phyloP scores from a whole-genome alignment of 169 alveolate species.

The Cryptosporidium meleagridis region DNA sequence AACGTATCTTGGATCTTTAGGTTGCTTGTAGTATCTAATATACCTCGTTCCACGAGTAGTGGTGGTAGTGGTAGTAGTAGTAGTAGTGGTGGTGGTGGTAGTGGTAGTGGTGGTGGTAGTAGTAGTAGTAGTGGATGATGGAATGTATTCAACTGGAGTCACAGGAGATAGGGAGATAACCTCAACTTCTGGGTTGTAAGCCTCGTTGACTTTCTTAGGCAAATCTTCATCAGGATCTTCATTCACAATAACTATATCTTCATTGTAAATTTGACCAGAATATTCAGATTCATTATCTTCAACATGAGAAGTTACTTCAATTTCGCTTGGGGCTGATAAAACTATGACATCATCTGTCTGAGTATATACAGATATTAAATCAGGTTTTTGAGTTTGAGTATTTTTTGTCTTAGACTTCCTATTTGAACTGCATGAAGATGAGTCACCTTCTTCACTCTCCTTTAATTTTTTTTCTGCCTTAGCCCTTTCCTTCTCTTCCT shows the following conservation, averaged over 20 bases:
- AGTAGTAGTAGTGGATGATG: background rate
- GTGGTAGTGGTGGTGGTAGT: background rate
- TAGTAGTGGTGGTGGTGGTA: background rate
- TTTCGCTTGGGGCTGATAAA: background rate
- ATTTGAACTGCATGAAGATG: background rate
- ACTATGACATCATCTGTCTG: background rate
- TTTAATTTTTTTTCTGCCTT: background rate
- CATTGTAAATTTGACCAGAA: background rate
- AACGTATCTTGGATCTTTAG: background rate
- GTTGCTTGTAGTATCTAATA: background rate
- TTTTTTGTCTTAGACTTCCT: background rate
- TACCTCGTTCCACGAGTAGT: background rate
- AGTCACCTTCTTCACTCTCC: background rate
- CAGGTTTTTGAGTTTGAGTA: background rate
- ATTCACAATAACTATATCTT: background rate
- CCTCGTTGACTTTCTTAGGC: background rate
- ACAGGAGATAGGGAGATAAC: background rate
- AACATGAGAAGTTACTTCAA: background rate
- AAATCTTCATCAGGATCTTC: background rate
- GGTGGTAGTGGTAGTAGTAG: slow-evolving; percentile 29
- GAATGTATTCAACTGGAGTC: background rate
- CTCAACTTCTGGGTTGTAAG: background rate
- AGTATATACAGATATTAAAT: background rate
- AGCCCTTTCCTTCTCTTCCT: background rate
- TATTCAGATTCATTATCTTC: background rate